Evolutionary conservation across 805 yeast species (phyloP), one percentile per base, ranked within the genome.

Genomic region (Candida ascalaphidarum): DNA sequence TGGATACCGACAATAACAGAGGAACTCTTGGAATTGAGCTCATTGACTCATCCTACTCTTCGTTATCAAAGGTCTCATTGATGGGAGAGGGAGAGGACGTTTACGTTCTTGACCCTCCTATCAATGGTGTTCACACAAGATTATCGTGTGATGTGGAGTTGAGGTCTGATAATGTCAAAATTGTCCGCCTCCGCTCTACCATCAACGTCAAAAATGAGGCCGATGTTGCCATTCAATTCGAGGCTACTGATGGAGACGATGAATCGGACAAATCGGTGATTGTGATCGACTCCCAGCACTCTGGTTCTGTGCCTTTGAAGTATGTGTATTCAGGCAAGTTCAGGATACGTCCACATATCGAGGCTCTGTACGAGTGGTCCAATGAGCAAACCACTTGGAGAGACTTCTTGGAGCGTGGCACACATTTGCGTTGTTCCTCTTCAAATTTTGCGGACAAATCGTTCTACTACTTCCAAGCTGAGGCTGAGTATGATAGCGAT

Each of bases 61-160:
- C 65, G 2, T 46, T 80, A 1, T 50, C 65, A 15, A 61, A 68
- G 3, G 64, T 92, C 1, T 71, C 88, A 1, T 81, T 85, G 1
- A 74, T 78, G 9, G 68, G 77, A 7, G 96, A 84, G 45, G 96
- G 96, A 3, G 95, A 86, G 46, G 77, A 81, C 14, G 47, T 89
- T 8, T 74, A 77, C 39, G 69, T 74, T 46, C 53, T 89, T 33
- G 48, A 60, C 2, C 95, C 96, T 0, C 64, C 79, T 1, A 46
- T 68, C 0, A 40, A 68, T 28, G 73, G 72, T 3, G 72, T 80
- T 19, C 94, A 85, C 44, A 78, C 74, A 43, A 61, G 97, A 40
- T 49, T 92, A 10, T 69, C 77, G 0, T 77, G 89, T 42, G 86
- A 81, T 21, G 70, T 88, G 18, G 59, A 53, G 6, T 61, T 89